Evolutionary conservation across 192 early-diverging fungal species (phyloP).

Genomic region (Tieghemiomyces parasiticus): DNA sequence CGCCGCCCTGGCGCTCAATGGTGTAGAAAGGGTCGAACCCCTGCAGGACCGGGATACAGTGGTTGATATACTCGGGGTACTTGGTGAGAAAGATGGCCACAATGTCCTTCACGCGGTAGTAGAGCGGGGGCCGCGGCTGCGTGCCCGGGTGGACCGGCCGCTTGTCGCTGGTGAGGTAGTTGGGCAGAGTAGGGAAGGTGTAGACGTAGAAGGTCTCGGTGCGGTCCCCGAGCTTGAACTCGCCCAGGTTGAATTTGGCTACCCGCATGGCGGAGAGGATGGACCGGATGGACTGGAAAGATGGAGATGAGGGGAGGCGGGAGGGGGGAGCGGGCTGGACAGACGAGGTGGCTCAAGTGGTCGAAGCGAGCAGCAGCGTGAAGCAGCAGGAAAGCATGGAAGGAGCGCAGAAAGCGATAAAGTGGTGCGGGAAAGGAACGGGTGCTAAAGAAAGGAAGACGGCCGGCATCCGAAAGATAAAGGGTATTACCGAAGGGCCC

Average conservation of each 20-base stretch:
- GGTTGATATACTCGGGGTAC: conserved; percentile 3
- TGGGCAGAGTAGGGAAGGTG: not conserved
- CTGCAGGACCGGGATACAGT: not conserved
- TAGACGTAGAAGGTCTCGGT: not conserved
- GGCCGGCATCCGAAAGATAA: too few species aligned
- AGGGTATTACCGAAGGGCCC: too few species aligned
- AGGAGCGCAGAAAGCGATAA: too few species aligned
- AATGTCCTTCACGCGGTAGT: conserved; percentile 3
- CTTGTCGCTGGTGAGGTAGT: not conserved
- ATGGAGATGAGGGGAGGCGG: too few species aligned
- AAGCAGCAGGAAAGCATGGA: too few species aligned
- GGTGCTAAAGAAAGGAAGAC: too few species aligned
- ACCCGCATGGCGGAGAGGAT: not conserved
- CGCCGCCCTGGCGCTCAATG: not conserved
- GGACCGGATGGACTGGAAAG: too few species aligned
- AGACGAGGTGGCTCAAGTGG: too few species aligned
- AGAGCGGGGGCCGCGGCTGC: not conserved
- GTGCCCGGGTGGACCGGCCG: not conserved
- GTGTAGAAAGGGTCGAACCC: conserved; percentile 3
- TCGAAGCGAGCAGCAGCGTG: too few species aligned
- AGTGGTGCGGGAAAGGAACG: too few species aligned
- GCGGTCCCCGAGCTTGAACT: not conserved
- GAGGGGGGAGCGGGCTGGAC: too few species aligned
- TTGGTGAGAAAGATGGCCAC: not conserved
- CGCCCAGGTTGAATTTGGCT: not conserved